Evolutionary conservation across 495 filamentous ascomycete species (phyloP).

Genomic region (Penicillium steckii): DNA sequence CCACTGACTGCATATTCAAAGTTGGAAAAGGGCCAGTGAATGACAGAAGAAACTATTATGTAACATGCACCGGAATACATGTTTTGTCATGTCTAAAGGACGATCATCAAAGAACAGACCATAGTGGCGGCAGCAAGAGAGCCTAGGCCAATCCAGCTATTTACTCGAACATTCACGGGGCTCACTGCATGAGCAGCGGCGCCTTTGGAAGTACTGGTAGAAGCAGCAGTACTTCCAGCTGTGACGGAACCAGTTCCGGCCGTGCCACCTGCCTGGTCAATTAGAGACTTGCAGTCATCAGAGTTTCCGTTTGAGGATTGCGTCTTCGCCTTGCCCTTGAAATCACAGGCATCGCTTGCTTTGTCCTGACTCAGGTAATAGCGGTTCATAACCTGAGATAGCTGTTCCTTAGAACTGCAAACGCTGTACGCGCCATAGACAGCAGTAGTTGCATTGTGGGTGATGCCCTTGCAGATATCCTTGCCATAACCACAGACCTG

Average conservation of each 20-base stretch:
- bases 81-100: slow-evolving; percentile 24
- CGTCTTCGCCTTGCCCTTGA: slow-evolving; percentile 62
- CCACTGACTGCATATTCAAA: too few relatives aligned
- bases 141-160: slow-evolving; percentile 20
- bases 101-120: slow-evolving; percentile 67
- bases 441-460: slow-evolving; percentile 64
- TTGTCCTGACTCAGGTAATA: slow-evolving; percentile 63
- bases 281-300: slow-evolving; percentile 51
- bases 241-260: slow-evolving; percentile 64
- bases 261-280: slow-evolving; percentile 60
- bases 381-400: slow-evolving; percentile 74
- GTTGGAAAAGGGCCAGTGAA: background rate
- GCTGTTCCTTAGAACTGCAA: slow-evolving; percentile 73
- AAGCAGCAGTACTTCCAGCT: slow-evolving; percentile 44
- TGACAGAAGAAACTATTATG: background rate
- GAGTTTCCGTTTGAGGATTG: slow-evolving; percentile 45
- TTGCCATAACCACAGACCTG: slow-evolving; percentile 63
- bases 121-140: slow-evolving; percentile 66
- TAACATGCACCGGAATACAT: background rate
- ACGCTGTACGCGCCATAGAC: slow-evolving; percentile 83
- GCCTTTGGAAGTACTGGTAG: slow-evolving; percentile 30
- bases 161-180: slow-evolving; percentile 7
- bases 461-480: slow-evolving; percentile 68
- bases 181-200: slow-evolving; percentile 34
- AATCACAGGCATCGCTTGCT: slow-evolving; percentile 67